Evolutionary conservation across 2,329 filamentous ascomycete genomes (phyloP), one percentile per base, ranked within the genome.

Genomic region (Colletotrichum spinosum): DNA sequence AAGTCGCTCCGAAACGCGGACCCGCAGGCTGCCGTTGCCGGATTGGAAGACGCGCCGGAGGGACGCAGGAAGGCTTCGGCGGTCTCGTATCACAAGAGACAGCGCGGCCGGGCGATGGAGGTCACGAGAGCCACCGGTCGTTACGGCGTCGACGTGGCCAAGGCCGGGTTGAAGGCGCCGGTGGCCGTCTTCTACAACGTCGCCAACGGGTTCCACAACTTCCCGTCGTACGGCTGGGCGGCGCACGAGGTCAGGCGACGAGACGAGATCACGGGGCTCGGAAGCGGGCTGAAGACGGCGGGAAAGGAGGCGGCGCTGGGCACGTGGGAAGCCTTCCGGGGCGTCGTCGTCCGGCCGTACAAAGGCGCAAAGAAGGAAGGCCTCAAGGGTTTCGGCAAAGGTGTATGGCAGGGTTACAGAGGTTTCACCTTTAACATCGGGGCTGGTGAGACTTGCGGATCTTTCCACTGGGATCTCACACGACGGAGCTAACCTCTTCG

Each of bases 171-270:
- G 53, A 88, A 87, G 67, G 85, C 88, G 0, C 91, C 91, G 0
- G 86, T 92, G 72, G 88, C 91, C 63, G 86, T 93, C 58, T 88
- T 89, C 9, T 78, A 92, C 57, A 89, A 88, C 35, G 77, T 93
- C 41, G 87, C 90, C 1, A 89, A 89, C 73, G 91, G 91, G 0
- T 92, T 92, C 69, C 91, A 92, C 72, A 93, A 93, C 69, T 88
- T 86, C 2, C 90, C 91, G 0, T 89, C 88, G 53, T 79, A 93
- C 3, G 92, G 73, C 6, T 71, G 91, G 69, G 86, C 88, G 10
- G 89, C 90, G 68, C 82, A 87, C 4, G 88, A 85, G 17, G 90
- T 93, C 1, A 81, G 89, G 7, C 86, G 86, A 49, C 80, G 85
- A 3, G 87, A 89, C 34, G 88, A 88, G 62, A 88, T 93, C n/a